Evolutionary conservation across 495 filamentous ascomycete genomes (phyloP).

Genomic region (Tuber umbilicatum): DNA sequence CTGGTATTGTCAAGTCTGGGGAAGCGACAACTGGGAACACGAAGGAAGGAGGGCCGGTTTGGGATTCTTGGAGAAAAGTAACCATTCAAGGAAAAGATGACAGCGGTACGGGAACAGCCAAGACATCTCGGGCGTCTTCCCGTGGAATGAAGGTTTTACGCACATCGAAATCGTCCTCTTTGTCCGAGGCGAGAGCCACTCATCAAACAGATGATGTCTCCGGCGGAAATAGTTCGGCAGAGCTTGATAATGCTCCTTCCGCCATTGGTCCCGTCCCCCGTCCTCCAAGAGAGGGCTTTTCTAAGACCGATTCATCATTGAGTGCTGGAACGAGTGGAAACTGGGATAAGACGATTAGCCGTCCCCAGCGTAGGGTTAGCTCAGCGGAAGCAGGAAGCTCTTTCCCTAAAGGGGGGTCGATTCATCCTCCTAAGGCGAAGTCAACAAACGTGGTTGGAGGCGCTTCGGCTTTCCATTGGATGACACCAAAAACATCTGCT

Average conservation of each 20-base stretch:
- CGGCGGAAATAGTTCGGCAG: constrained; percentile 5
- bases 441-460: constrained; percentile 75
- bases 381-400: constrained; percentile 41
- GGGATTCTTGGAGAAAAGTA: constrained; percentile 39
- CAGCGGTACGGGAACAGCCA: constrained; percentile 13
- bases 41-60: constrained; percentile 23
- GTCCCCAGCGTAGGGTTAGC: constrained; percentile 45
- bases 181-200: constrained; percentile 30
- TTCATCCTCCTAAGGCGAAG: constrained; percentile 45
- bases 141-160: constrained; percentile 41
- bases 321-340: constrained; percentile 25
- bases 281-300: constrained; percentile 9
- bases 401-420: constrained; percentile 44
- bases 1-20: constrained; percentile 38
- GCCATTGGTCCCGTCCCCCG: constrained; percentile 24
- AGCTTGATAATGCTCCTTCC: constrained; percentile 17
- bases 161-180: constrained; percentile 38
- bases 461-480: constrained; percentile 95
- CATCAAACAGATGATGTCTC: constrained; percentile 22
- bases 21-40: constrained; percentile 8
- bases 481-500: constrained; percentile 44
- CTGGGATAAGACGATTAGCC: constrained; percentile 41
- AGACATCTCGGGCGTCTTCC: constrained; percentile 23
- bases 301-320: constrained; percentile 36
- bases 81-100: constrained; percentile 5